A percentile compares a stretch with the other conserved stretches of the same genome.
These are phyloP conservation scores for Selaginella moellendorffii DNA, from an alignment of 75 land plant genomes.

Conservation along the genomic window DNA sequence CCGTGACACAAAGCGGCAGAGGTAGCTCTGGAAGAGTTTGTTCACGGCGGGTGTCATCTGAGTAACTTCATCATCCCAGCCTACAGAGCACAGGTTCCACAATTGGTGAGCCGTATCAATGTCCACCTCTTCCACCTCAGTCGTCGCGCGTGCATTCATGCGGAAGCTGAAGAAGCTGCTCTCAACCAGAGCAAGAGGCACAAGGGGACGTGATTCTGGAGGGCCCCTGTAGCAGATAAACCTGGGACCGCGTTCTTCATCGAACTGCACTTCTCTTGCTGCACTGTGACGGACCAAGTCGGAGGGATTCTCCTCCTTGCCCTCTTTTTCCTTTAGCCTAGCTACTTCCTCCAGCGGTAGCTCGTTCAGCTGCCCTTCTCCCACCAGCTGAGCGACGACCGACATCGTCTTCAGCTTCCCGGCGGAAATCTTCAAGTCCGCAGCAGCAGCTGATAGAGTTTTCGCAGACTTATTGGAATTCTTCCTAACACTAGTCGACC, in stretches of 20 bases:
- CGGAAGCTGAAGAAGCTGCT: neutral
- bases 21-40: neutral
- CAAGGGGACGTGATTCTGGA: neutral
- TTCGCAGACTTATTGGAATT: neutral
- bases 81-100: neutral
- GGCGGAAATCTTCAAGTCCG: neutral
- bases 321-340: neutral
- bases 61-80: neutral
- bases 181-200: neutral
- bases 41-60: neutral
- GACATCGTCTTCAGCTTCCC: neutral
- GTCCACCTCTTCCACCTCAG: neutral
- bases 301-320: neutral
- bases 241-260: neutral
- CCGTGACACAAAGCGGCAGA: neutral
- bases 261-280: neutral
- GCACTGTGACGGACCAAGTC: neutral
- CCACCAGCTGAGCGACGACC: neutral
- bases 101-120: neutral
- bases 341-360: neutral
- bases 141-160: neutral
- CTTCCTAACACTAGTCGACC: no score
- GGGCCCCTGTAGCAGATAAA: neutral
- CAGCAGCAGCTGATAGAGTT: neutral
- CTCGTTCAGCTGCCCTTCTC: neutral